A percentile compares a stretch with the other conserved stretches of the same genome.
These are phyloP conservation scores for Senecio squalidus DNA, from an alignment of 140 eudicot genomes.

Conservation along the genomic window DNA sequence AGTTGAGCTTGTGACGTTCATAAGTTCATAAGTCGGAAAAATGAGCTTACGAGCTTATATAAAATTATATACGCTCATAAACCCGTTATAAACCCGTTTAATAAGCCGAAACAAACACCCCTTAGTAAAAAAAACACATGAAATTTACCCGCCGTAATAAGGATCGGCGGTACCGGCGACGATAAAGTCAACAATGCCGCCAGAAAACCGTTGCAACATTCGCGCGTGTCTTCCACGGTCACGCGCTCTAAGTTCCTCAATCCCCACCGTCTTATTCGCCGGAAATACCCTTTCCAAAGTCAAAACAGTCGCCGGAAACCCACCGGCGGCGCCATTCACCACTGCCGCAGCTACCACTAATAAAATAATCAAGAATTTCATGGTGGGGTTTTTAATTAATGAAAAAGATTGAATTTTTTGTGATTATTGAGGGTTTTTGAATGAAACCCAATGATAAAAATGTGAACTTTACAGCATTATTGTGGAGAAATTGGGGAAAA, in stretches of 20 bases:
- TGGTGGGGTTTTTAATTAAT: background rate
- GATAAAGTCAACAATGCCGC: conserved; percentile 67
- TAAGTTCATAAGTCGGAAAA: no score
- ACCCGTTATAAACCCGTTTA: no score
- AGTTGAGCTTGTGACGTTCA: no score
- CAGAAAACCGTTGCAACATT: conserved; percentile 50
- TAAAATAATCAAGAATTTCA: conserved; percentile 23
- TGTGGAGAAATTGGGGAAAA: conserved; percentile 10
- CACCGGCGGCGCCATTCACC: conserved; percentile 31
- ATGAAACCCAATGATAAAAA: conserved; percentile 10
- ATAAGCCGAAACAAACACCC: no score
- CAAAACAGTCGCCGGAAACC: conserved; percentile 36
- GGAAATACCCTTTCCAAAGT: conserved; percentile 64
- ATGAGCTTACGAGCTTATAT: no score
- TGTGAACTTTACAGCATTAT: conserved; percentile 18
- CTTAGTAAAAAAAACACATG: no score
- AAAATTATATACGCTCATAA: no score
- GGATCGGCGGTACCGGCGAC: conserved; percentile 73
- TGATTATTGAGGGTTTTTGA: conserved; percentile 9
- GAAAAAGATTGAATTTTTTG: background rate
- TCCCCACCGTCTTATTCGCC: conserved; percentile 37
- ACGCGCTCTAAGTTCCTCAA: conserved; percentile 42
- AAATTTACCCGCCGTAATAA: conserved; percentile 59
- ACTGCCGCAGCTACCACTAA: conserved; percentile 23
- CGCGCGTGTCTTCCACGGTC: conserved; percentile 74